Conservation (phyloP, 1,284 basidiomycete genomes). For the Marasmius sp. region DNA sequence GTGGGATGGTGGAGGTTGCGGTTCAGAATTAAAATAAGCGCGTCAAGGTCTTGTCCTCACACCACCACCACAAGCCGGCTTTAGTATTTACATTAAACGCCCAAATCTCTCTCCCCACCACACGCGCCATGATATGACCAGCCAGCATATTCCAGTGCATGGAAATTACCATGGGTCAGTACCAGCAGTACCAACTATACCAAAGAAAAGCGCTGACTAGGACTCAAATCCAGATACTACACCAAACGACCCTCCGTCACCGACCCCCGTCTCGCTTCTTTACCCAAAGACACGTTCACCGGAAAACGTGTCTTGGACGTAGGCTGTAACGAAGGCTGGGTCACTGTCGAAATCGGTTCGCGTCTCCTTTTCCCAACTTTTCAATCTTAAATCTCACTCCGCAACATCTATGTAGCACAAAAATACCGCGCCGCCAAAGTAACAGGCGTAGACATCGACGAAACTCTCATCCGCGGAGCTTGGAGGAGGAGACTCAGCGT, state of each 20-base stretch:
- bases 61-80: not conserved
- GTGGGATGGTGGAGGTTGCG: not conserved
- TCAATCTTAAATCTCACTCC: not conserved
- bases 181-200: not conserved
- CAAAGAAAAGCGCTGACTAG: not conserved
- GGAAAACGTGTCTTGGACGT: constrained; percentile 70
- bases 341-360: constrained; percentile 79
- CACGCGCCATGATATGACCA: not conserved
- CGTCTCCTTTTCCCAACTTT: not conserved
- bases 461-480: constrained; percentile 64
- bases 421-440: constrained; percentile 57
- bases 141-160: constrained; percentile 35
- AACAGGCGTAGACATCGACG: constrained; percentile 81
- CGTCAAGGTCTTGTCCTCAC: not conserved
- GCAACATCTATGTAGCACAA: constrained; percentile 49
- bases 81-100: no score
- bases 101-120: no score
- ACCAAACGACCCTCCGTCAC: constrained; percentile 57
- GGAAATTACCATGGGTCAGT: constrained; percentile 72
- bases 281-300: constrained; percentile 54
- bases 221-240: constrained; percentile 82
- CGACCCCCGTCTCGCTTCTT: constrained; percentile 60
- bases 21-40: not conserved
- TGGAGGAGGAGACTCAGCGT: constrained; percentile 66
- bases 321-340: constrained; percentile 82